These are phyloP conservation scores for Asterella californica DNA, from an alignment of 225 moss, liverwort and hornwort genomes.

Conservation along the genomic window DNA sequence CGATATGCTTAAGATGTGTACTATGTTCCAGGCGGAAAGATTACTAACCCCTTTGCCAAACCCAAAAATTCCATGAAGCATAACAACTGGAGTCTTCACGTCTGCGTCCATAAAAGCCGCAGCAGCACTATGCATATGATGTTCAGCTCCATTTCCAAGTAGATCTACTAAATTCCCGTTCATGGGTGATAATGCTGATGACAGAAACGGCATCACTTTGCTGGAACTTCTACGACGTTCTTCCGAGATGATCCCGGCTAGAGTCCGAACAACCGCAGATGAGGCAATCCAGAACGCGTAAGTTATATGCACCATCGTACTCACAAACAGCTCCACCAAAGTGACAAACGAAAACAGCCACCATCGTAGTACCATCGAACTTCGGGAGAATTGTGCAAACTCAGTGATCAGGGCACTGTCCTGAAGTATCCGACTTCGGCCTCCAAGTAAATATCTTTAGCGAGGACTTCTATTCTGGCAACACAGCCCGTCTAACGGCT, in stretches of 20 bases:
- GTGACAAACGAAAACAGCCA: background rate
- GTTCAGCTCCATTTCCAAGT: conserved; percentile 17
- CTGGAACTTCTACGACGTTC: conserved; percentile 38
- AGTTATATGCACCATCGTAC: conserved; percentile 38
- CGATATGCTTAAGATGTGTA: background rate
- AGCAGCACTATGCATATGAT: conserved; percentile 15
- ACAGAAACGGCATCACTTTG: conserved; percentile 31
- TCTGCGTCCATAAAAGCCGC: conserved; percentile 51
- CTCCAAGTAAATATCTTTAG: background rate
- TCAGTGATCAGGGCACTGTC: background rate
- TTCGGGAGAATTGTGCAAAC: background rate
- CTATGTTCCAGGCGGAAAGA: background rate
- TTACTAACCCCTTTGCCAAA: conserved; percentile 70
- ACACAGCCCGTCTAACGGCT: background rate
- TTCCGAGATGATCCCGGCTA: conserved; percentile 23
- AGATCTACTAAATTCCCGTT: conserved; percentile 39
- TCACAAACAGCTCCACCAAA: conserved; percentile 49
- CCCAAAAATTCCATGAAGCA: conserved; percentile 88
- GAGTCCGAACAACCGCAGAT: conserved; percentile 44
- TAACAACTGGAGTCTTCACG: conserved; percentile 71
- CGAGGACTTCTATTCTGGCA: background rate
- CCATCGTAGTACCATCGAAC: conserved; percentile 22
- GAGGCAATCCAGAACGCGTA: conserved; percentile 34
- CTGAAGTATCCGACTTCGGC: background rate
- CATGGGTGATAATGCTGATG: conserved; percentile 40